A percentile compares a stretch with the other conserved stretches of the same genome.
Evolutionary conservation across 441 rosid species (phyloP).

Genomic region (Raphanus hybrid): DNA sequence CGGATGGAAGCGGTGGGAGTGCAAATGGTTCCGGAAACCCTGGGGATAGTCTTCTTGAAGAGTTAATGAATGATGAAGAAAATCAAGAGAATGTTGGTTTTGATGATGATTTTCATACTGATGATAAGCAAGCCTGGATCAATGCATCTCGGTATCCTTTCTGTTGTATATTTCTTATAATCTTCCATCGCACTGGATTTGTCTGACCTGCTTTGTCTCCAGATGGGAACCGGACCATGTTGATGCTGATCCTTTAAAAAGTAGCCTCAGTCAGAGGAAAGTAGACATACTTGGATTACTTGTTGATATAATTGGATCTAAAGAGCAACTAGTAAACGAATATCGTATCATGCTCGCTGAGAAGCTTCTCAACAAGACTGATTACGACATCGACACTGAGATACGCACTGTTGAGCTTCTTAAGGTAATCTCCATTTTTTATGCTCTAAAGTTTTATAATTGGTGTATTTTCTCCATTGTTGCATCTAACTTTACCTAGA

Average conservation of each 20-base stretch:
- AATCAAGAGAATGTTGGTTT: slow-evolving; percentile 68
- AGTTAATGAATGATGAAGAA: slow-evolving; percentile 91
- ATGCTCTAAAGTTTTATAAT: too few species aligned
- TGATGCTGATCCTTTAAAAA: slow-evolving; percentile 89
- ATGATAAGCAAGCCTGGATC: slow-evolving; percentile 94
- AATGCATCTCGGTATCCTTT: slow-evolving; percentile 64
- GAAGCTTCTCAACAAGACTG: slow-evolving; percentile 94
- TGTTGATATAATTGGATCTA: slow-evolving; percentile 94
- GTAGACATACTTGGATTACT: slow-evolving; percentile 95
- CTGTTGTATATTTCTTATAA: slow-evolving; percentile 4
- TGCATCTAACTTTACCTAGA: slow-evolving; percentile 6
- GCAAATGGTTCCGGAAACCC: slow-evolving; percentile 79
- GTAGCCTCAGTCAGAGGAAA: slow-evolving; percentile 82
- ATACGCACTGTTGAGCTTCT: slow-evolving; percentile 96
- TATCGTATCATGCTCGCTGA: slow-evolving; percentile 97
- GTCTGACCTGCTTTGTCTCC: slow-evolving; percentile 37
- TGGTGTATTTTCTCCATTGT: too few species aligned
- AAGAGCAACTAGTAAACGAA: slow-evolving; percentile 94
- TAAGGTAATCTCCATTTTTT: slow-evolving; percentile 56
- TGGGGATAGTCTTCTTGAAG: slow-evolving; percentile 99
- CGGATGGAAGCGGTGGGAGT: slow-evolving; percentile 89
- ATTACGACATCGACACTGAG: slow-evolving; percentile 91
- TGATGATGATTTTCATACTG: slow-evolving; percentile 80
- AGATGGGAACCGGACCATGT: slow-evolving; percentile 99
- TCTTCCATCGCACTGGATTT: slow-evolving; percentile 14